phyloP scores from a whole-genome alignment of 192 early-diverging fungal genomes.

The Dimargaris cristalligena region DNA sequence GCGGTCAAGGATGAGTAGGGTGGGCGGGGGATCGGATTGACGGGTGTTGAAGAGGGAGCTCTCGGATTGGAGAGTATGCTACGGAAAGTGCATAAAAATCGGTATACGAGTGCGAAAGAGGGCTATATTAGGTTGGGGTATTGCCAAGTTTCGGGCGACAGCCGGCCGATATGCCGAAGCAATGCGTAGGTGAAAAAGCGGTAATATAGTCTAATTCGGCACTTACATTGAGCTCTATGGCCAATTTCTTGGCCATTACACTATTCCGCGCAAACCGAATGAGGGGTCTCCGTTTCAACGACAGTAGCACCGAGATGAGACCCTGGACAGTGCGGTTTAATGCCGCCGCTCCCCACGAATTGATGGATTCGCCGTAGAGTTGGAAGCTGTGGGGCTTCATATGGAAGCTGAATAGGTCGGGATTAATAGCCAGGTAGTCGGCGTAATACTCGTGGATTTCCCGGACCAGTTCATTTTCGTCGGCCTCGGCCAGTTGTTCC shows the following conservation, averaged over 20 bases:
- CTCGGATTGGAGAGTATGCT: constrained; percentile 14
- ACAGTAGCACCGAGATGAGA: constrained; percentile 52
- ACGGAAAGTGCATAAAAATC: no score
- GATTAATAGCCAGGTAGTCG: constrained; percentile 73
- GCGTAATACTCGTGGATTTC: constrained; percentile 96
- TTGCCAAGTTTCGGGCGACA: no score
- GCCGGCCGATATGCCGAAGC: no score
- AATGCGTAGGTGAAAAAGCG: no score
- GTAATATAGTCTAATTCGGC: no score
- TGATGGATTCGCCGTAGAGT: constrained; percentile 51
- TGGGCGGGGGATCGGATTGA: constrained; percentile 62
- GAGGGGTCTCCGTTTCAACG: constrained; percentile 79
- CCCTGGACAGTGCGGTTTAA: constrained; percentile 68
- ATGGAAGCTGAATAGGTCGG: constrained; percentile 66
- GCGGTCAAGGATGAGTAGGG: constrained; percentile 81
- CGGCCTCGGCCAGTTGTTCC: constrained; percentile 86
- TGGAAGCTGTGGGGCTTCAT: constrained; percentile 38
- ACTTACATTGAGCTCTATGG: constrained; percentile 56
- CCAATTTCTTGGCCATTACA: constrained; percentile 65
- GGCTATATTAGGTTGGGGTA: no score
- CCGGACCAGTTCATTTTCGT: constrained; percentile 82
- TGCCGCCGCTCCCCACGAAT: constrained; percentile 62
- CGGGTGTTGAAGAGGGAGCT: constrained; percentile 62
- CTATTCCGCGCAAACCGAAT: constrained; percentile 81
- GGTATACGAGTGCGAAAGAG: no score